Evolutionary conservation across 1,284 basidiomycete species (phyloP).

Genomic region (Sanghuangporus sanghuang): DNA sequence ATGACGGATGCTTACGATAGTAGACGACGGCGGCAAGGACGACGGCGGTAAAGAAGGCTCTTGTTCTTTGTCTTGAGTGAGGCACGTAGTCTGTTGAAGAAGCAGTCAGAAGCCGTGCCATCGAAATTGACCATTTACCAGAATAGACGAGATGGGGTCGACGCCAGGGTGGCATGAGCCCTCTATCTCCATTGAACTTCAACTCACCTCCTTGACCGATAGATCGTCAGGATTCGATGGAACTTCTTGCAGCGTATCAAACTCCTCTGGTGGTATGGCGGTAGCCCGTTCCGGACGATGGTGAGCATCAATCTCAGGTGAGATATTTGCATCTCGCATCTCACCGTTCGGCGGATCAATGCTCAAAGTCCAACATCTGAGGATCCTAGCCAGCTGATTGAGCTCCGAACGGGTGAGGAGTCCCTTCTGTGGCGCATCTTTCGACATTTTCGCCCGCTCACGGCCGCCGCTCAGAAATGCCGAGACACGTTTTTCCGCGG

Average conservation of each 20-base stretch:
- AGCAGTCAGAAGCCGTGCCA: neutral
- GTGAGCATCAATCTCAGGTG: neutral
- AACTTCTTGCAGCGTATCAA: neutral
- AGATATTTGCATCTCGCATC: neutral
- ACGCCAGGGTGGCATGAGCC: neutral
- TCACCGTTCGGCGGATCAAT: neutral
- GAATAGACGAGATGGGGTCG: neutral
- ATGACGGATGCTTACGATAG: conserved; percentile 2
- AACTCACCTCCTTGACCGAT: neutral
- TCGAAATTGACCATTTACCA: neutral
- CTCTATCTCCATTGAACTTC: neutral
- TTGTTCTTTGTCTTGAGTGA: neutral
- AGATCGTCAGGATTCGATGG: neutral
- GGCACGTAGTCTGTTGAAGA: neutral
- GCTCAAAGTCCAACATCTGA: conserved; percentile 6
- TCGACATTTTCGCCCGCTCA: conserved; percentile 36
- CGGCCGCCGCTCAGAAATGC: conserved; percentile 55
- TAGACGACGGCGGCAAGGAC: conserved; percentile 6
- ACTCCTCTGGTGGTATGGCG: neutral
- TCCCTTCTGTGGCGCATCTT: neutral
- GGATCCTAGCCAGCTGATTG: conserved; percentile 1
- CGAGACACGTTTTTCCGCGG: conserved; percentile 42
- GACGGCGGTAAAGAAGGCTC: conserved; percentile 9
- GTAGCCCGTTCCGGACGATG: neutral
- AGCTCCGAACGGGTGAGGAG: conserved; percentile 5